Evolutionary conservation across 306 rosid species (phyloP).

Genomic region (Vigna reflexopilosa): DNA sequence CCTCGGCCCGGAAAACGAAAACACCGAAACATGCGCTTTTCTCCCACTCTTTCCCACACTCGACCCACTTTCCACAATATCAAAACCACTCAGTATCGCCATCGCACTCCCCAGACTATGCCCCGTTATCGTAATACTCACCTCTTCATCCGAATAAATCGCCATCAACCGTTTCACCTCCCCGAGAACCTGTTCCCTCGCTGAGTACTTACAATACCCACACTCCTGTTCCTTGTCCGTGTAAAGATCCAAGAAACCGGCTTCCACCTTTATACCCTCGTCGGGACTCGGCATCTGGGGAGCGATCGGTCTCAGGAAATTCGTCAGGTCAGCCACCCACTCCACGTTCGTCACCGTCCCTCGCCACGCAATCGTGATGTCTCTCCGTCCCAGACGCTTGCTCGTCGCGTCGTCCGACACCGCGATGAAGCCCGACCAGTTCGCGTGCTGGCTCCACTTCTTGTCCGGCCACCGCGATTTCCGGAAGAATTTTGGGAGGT

Average conservation of each 20-base stretch:
- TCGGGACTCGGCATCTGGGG: constrained; percentile 61
- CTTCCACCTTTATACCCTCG: constrained; percentile 59
- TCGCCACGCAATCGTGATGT: constrained; percentile 74
- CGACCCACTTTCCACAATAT: constrained; percentile 67
- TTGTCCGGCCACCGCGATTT: constrained; percentile 63
- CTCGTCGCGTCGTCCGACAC: constrained; percentile 61
- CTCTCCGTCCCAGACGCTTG: constrained; percentile 63
- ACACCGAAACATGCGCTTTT: constrained; percentile 59
- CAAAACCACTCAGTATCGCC: constrained; percentile 72
- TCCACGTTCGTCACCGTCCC: constrained; percentile 82
- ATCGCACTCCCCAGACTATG: constrained; percentile 85
- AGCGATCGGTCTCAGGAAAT: constrained; percentile 61
- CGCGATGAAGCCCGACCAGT: constrained; percentile 83
- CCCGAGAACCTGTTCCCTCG: constrained; percentile 68
- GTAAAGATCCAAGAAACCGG: constrained; percentile 79
- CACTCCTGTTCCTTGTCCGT: constrained; percentile 61
- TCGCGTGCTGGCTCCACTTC: constrained; percentile 76
- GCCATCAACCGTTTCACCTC: constrained; percentile 64
- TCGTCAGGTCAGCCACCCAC: constrained; percentile 79
- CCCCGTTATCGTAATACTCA: constrained; percentile 77
- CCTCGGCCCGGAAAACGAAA: constrained; percentile 86
- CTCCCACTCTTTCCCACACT: constrained; percentile 46
- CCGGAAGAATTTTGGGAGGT: constrained; percentile 66
- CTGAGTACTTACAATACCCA: constrained; percentile 68
- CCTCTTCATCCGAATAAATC: constrained; percentile 55